Evolutionary conservation across 805 yeast genomes (phyloP), one percentile per base, ranked within the genome.

Genomic region (Metschnikowia continentalis): DNA sequence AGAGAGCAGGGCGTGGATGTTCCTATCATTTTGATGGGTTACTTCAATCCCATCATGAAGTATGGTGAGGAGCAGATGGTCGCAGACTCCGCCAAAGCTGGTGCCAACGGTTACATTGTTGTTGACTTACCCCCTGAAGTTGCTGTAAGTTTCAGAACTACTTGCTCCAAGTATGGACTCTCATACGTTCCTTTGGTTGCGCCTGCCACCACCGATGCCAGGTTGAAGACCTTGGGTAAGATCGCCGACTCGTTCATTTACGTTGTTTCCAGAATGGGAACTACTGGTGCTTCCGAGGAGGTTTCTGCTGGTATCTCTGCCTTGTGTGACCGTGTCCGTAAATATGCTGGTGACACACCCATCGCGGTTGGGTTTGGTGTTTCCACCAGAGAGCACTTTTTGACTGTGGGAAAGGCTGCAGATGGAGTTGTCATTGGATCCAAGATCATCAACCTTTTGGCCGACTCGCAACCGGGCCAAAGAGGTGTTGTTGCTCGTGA

Each of bases 91-190:
- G 82, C 84, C 47, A 77, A 73, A 22, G 96, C 91, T 1, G 99
- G 99, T 56, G 99, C 90, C 45, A 90, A 89, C 64, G 99, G 98
- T 22, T 94, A 85, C 70, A 85, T 94, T 61, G 82, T 94, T 47
- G 97, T 92, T 40, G 99, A 94, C 69, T 76, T 94, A 61, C 99
- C 99, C 46, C 99, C 99, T 30, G 97, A 94, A 77, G 98, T 91
- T 70, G 98, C 99, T 17, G 77, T 88, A 58, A 82, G 86, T 58
- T 87, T 92, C 69, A 83, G 99, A 75, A 76, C 81, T 50, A 74
- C 76, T 46, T 89, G 96, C 67, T 65, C 85, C 30, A 70, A 75
- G 46, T 73, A 78, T 51, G 95, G 89, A 7, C 69, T 94, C 56
- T 83, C 92, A 47, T 90, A 90, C 65, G 83, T 94, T 54, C 99